Evolutionary conservation across 192 early-diverging fungal species (phyloP).

Genomic region (Backusella morwellensis): DNA sequence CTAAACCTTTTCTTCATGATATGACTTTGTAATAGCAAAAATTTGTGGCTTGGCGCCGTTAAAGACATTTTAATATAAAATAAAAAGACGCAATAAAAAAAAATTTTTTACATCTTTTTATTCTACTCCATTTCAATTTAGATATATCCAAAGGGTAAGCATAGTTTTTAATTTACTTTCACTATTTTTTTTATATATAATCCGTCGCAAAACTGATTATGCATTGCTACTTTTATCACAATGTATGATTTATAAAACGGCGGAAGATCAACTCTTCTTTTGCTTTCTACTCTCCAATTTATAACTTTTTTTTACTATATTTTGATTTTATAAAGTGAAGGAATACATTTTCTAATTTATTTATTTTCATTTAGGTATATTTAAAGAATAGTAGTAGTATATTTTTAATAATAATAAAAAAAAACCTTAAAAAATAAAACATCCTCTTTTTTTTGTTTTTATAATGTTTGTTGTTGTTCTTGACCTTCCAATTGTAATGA

Average conservation of each 20-base stretch:
- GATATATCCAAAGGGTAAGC: background rate
- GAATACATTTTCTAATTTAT: background rate
- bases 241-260: slow-evolving; percentile 16
- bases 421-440: background rate
- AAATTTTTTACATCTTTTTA: background rate
- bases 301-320: background rate
- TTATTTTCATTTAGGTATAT: background rate
- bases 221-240: background rate
- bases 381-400: background rate
- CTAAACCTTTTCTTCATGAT: background rate
- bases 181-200: background rate
- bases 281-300: slow-evolving; percentile 5
- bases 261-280: slow-evolving; percentile 8
- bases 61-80: background rate
- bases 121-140: background rate
- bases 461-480: background rate
- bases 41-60: background rate
- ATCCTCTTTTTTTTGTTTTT: too few species aligned
- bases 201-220: slow-evolving; percentile 15
- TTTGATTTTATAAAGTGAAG: background rate
- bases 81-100: background rate
- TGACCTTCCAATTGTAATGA: background rate
- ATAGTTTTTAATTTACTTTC: background rate
- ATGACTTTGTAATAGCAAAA: background rate
- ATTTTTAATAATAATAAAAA: background rate